Base-by-base conservation (phyloP, 306 rosid genomes). In the Cucumis cinereus region DNA sequence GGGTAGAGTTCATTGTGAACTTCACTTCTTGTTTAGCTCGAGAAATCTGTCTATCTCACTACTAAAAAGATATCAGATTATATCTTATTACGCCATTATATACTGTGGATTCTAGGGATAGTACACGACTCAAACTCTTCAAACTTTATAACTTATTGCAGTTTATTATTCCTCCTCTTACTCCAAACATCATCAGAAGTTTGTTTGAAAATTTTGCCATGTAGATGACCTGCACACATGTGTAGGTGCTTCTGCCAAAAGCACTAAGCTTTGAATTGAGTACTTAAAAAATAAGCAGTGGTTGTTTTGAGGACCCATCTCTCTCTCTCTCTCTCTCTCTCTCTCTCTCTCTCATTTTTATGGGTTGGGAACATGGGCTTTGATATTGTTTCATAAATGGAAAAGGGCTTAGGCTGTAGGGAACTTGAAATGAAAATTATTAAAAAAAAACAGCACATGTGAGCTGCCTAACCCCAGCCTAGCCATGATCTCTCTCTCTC, bases 371-470 rank as follows among this genome's bases (percentile, higher is more conserved):
- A 69, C 74, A 69, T 69, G 56, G 74, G 74, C 17, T 69, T 43
- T 24, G 30, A 69, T 69, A 24, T 69, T 69, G 56, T 28, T 69
- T 43, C 74, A 69, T 69, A 69, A 69, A 69, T 69, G 22, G 53
- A 12, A n/a, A n/a, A 40, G 19, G 52, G 73, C 28, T 36, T 66
- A 24, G 38, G 45, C 12, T 64, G 70, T 33, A 30, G 17, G 49
- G 11, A n/a, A 60, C 38, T 64, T 22, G 54, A 41, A 16, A 24
- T 8, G 10, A n/a, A n/a, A n/a, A n/a, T 41, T 41, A 2, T 41
- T 41, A n/a, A 54, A 58, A 24, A 24, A 13, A 69, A 47, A 45
- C 75, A 70, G 38, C 38, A 70, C 57, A 70, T 70, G 75, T 70
- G 75, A 70, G 58, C 40, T 70, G 75, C 58, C 58, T 13, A 70